Base-by-base conservation (phyloP, 2,329 filamentous ascomycete genomes). In the Colletotrichum costaricense region DNA sequence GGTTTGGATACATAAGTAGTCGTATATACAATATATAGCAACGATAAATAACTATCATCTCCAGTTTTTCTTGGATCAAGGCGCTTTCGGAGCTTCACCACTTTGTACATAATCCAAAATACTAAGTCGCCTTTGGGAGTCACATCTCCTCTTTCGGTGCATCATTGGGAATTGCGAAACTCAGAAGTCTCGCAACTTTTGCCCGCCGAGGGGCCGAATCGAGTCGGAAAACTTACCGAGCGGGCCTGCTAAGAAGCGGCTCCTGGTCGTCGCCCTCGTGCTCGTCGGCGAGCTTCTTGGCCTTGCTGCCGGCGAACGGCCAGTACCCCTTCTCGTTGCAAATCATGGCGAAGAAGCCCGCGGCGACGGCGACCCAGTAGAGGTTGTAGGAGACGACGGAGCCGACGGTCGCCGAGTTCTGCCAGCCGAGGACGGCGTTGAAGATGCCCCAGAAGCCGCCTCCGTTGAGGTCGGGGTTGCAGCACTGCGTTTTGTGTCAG, bases 391-490 rank as follows among this genome's bases (percentile, higher is more conserved):
- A 74, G 59, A 75, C 63, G 69, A 75, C 73, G 59, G 74, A 75
- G 54, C 74, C 74, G 56, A 75, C 67, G n/a, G 74, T 75, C 46
- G 74, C 74, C 22, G 74, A 75, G 69, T 75, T 75, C 42, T 75
- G 73, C 74, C 92, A 94, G 58, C 93, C 93, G 19, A 94, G 85
- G 63, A 95, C 83, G 46, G 92, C 88, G 77, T 94, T 94, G 86
- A 94, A 93, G 72, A 94, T 88, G 60, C 91, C 92, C 92, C 92
- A 94, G 52, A 91, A 91, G 35, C 90, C 90, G 56, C 90, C 91
- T 33, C 91, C 91, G 75, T 92, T 90, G 54, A 91, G 81, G 69
- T 88, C 82, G 2, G 92, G 90, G 75, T 88, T 93, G 81, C 91
- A 93, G 83, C 91, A 82, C 78, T 93, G 92, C 6, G 0, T 14